Evolutionary conservation across 768 basidiomycete genomes (phyloP), one percentile per base, ranked within the genome.

Genomic region (Boletus bicolor): DNA sequence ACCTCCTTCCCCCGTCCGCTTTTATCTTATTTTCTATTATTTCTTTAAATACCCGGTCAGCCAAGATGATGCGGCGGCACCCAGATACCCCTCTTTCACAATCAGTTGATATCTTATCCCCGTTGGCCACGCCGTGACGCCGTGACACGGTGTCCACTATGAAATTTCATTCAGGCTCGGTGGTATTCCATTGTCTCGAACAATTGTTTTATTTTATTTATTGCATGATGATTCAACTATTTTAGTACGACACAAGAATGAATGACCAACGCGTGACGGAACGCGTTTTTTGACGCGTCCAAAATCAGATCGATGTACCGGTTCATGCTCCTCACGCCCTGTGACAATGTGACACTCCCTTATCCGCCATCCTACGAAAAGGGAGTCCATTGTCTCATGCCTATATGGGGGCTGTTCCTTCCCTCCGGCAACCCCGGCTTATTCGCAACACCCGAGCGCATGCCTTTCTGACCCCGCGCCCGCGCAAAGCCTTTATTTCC

Each of bases 211-310:
- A 39, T 54, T 41, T 30, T 30, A 48, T 54, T 58, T 42, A 24
- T 39, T 49, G 28, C 28, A 49, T 53, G 26, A 49, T 53, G 32
- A 26, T 24, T 30, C 49, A 21, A 49, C 44, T 53, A 54, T 53
- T 58, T 49, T 54, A 45, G 48, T 54, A 9, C 53, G 11, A 36
- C 24, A 38, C 62, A 45, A 52, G 49, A 57, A 51, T 57, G 62
- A 64, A 60, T 58, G 56, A 64, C 63, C 47, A 56, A 54, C 64
- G 64, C 64, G 55, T 65, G 64, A 65, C 64, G 51, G 45, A 51
- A 63, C 64, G 64, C 56, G 64, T 54, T 66, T 55, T 53, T 56
- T 61, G 59, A 56, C 64, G 61, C 64, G 64, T 60, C 61, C 55
- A 57, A 41, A 64, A 64, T 50, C 55, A 54, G 30, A 38, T 44